These are phyloP conservation scores for Penicillium angulare DNA, from an alignment of 495 filamentous ascomycete species.

Conservation along the genomic window DNA sequence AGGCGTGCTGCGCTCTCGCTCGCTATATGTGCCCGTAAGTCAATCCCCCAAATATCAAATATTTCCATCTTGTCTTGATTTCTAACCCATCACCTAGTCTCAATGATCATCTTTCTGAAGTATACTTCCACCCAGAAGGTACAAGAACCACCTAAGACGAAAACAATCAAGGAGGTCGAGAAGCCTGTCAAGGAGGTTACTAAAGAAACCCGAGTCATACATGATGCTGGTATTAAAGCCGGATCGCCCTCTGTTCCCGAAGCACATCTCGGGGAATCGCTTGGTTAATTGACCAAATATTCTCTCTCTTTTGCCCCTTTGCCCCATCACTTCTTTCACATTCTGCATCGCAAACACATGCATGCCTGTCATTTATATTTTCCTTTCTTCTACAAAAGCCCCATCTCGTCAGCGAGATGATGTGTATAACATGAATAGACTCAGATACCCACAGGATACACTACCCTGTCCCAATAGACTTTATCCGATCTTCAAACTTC, in stretches of 20 bases:
- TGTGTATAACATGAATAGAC: background rate
- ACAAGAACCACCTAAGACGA: constrained; percentile 27
- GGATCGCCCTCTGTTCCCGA: constrained; percentile 12
- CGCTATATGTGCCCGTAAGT: constrained; percentile 43
- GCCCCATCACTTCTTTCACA: background rate
- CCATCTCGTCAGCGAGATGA: background rate
- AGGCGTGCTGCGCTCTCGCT: constrained; percentile 82
- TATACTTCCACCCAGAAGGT: constrained; percentile 39
- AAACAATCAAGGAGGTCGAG: constrained; percentile 35
- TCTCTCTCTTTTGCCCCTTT: constrained; percentile 1
- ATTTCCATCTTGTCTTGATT: background rate
- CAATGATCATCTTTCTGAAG: constrained; percentile 48
- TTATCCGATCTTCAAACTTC: too few relatives aligned
- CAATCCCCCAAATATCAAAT: background rate
- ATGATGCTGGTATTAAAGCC: constrained; percentile 14
- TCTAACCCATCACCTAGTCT: constrained; percentile 25
- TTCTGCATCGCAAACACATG: background rate
- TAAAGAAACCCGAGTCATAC: constrained; percentile 23
- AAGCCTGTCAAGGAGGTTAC: constrained; percentile 31
- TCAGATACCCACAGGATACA: background rate
- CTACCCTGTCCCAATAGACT: background rate
- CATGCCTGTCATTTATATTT: background rate
- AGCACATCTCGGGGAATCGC: constrained; percentile 35
- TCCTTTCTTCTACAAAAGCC: background rate
- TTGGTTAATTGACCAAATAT: constrained; percentile 29